Evolutionary conservation across 164 flowering plant genomes (phyloP), one percentile per base, ranked within the genome.

Genomic region (Nelumbo lutea): DNA sequence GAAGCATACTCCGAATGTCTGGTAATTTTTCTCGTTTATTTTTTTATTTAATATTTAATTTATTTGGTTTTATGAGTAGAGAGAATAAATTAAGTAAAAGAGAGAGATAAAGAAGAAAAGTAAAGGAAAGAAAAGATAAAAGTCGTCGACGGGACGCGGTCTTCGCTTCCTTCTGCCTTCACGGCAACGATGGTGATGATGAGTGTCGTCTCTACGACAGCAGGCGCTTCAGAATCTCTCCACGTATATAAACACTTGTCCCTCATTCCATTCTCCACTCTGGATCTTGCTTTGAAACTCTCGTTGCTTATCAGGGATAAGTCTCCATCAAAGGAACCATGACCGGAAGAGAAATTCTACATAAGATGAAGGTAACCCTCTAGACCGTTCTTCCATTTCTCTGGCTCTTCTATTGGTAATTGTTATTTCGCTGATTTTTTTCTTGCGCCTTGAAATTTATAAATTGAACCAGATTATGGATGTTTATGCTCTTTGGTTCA

Each of bases 311-410:
- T 41, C 13, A 51, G 59, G n/a, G 13, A 40, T 10, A 41, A 53
- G 38, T 47, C 9, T 61, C 10, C 3, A 10, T 15, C 3, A 47
- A 27, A 61, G 65, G 11, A 68, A 64, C 65, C 75, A 85, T 89
- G 90, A 57, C 81, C 1, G 93, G 90, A 42, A 84, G 61, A 74
- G 91, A 90, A 60, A 83, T 90, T 63, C 78, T 90, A 55, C 82
- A 81, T 69, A 90, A 87, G 79, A 87, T 87, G 80, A 90, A 88
- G 96, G 96, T 88, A 10, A 7, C 11, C 45, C 48, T 6, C 56
- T 64, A 9, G 5, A 38, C 14, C 46, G 10, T 3, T 48, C 41
- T 63, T 55, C 40, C 27, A 27, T 27, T 27, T 9, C 14, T 13
- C 3, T 57, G 5, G 6, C 6, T 27, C 52, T 61, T 14, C 11